Evolutionary conservation across 2,329 filamentous ascomycete genomes (phyloP).

Genomic region (Dendrostoma leiphaemia): DNA sequence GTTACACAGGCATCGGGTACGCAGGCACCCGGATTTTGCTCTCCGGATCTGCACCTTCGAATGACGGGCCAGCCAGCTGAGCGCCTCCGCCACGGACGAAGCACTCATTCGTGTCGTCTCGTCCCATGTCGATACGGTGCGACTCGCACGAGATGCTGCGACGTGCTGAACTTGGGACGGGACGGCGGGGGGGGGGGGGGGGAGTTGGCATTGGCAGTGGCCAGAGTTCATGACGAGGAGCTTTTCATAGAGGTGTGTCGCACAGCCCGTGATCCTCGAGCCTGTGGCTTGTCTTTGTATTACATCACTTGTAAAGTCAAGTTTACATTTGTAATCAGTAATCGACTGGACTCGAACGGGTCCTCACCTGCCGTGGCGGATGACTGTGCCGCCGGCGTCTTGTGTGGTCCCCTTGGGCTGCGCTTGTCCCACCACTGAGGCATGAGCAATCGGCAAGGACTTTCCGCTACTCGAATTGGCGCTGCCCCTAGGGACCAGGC

Average conservation of each 20-base stretch:
- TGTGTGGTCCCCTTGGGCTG: neutral
- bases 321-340: neutral
- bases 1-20: neutral
- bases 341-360: neutral
- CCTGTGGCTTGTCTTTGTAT: neutral
- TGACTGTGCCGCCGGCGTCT: conserved; percentile 14
- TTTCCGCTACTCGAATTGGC: conserved; percentile 7
- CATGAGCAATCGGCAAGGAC: neutral
- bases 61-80: no score
- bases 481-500: neutral
- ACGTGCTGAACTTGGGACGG: no score
- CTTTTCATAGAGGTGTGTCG: no score
- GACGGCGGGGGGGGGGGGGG: no score
- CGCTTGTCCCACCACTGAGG: conserved; percentile 1
- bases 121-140: no score
- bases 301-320: neutral
- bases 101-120: no score
- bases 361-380: conserved; percentile 3
- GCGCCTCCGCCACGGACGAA: no score
- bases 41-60: no score
- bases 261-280: neutral
- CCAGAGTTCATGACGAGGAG: no score
- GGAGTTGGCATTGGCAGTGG: no score
- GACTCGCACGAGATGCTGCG: no score
- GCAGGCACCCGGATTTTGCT: neutral